Evolutionary conservation across 139 green algal genomes (phyloP).

Genomic region (Pycnococcus provasolii): DNA sequence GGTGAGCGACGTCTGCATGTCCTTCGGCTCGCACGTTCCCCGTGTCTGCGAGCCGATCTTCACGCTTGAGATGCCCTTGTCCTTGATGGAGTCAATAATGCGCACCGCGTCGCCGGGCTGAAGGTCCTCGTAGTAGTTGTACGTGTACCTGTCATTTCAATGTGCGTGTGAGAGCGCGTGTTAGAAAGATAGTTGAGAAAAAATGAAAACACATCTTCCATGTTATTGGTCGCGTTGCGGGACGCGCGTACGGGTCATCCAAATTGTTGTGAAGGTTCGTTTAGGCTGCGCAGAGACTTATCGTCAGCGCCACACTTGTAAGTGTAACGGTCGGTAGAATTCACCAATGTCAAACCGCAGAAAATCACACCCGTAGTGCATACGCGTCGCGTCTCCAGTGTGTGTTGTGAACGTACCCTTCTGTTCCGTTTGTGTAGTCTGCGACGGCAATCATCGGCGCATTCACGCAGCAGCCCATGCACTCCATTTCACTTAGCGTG

Average conservation of each 20-base stretch:
- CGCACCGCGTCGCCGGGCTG: not conserved
- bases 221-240: too few relatives aligned
- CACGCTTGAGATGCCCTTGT: not conserved
- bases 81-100: not conserved
- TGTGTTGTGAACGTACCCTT: slow-evolving; percentile 19
- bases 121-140: slow-evolving; percentile 46
- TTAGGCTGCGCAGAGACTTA: not conserved
- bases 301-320: not conserved
- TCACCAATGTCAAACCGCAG: not conserved
- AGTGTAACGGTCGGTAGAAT: not conserved
- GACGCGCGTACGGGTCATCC: too few relatives aligned
- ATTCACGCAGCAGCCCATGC: slow-evolving; percentile 98
- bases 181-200: not conserved
- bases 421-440: slow-evolving; percentile 54
- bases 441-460: slow-evolving; percentile 94
- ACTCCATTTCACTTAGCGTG: slow-evolving; percentile 98
- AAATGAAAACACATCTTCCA: not conserved
- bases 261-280: not conserved
- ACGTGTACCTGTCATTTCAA: slow-evolving; percentile 33
- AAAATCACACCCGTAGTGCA: not conserved
- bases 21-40: slow-evolving; percentile 63
- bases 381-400: not conserved
- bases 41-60: slow-evolving; percentile 62
- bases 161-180: slow-evolving; percentile 30
- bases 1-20: slow-evolving; percentile 45